Evolutionary conservation across 768 basidiomycete genomes (phyloP).

Genomic region (Psilocybe tampanensis): DNA sequence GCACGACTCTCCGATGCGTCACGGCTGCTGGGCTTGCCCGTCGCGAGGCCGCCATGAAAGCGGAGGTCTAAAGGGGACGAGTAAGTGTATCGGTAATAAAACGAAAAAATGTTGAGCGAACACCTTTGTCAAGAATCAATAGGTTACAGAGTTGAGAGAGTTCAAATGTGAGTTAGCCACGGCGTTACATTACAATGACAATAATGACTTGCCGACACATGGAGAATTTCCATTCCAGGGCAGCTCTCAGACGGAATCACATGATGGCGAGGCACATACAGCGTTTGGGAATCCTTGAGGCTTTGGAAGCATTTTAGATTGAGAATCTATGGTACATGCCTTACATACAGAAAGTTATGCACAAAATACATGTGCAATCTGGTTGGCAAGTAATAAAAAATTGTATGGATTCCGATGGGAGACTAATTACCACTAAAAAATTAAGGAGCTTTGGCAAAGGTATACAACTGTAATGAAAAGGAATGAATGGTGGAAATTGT

Average conservation of each 20-base stretch:
- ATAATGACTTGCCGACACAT: slow-evolving; percentile 4
- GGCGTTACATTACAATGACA: slow-evolving; percentile 7
- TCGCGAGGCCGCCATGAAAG: slow-evolving; percentile 33
- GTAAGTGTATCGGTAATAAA: neutral
- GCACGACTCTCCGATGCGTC: slow-evolving; percentile 41
- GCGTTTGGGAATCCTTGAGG: no score
- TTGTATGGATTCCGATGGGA: neutral
- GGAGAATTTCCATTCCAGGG: slow-evolving; percentile 10
- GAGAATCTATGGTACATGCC: no score
- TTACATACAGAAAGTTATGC: no score
- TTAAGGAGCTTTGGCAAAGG: neutral
- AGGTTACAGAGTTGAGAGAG: neutral
- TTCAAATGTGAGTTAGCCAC: slow-evolving; percentile 2
- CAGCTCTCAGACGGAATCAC: slow-evolving; percentile 17
- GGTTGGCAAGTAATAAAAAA: no score
- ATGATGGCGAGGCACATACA: slow-evolving; percentile 20
- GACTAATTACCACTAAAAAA: neutral
- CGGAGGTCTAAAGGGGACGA: neutral
- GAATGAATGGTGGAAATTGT: slow-evolving; percentile 7
- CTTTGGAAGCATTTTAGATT: no score
- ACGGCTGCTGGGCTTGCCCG: slow-evolving; percentile 35
- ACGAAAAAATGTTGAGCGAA: neutral
- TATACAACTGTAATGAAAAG: slow-evolving; percentile 4
- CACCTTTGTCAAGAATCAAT: neutral
- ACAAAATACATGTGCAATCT: no score